These are phyloP conservation scores for Stentor coeruleus DNA, from an alignment of 73 alveolate species.

Conservation along the genomic window DNA sequence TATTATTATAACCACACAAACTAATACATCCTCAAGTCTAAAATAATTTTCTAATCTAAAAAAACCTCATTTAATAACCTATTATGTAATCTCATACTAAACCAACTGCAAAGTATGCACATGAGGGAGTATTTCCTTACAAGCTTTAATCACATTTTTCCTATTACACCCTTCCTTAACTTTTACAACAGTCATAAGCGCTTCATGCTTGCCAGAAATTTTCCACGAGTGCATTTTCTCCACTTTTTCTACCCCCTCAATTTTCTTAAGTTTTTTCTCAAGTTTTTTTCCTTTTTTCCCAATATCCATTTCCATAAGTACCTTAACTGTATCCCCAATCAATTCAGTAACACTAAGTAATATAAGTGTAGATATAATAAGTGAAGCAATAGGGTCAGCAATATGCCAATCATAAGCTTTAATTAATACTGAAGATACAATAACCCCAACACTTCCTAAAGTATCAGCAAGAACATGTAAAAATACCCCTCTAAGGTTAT, in stretches of 20 bases:
- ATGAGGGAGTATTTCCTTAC: too few species aligned
- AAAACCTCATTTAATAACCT: too few species aligned
- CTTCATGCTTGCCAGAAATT: constrained; percentile 30
- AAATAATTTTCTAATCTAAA: too few species aligned
- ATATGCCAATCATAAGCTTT: constrained; percentile 80
- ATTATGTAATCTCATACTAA: too few species aligned
- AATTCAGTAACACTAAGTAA: constrained; percentile 80
- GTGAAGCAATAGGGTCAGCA: constrained; percentile 96
- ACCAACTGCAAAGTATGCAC: too few species aligned
- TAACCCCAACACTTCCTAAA: constrained; percentile 97
- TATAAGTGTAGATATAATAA: constrained; percentile 91
- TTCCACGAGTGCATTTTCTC: constrained; percentile 38
- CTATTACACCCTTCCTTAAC: too few species aligned
- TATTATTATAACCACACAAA: too few species aligned
- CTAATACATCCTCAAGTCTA: too few species aligned
- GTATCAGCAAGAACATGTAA: constrained; percentile 97
- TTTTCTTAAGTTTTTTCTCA: constrained; percentile 45
- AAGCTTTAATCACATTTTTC: too few species aligned
- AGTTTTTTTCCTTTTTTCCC: constrained; percentile 49
- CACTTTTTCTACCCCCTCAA: constrained; percentile 49
- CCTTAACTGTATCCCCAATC: constrained; percentile 62
- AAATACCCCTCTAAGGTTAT: constrained; percentile 87
- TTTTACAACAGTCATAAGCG: constrained; percentile 24
- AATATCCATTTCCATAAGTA: constrained; percentile 51
- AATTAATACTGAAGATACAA: constrained; percentile 80